Evolutionary conservation across 345 rosid genomes (phyloP).

Genomic region (Populus deltoides): DNA sequence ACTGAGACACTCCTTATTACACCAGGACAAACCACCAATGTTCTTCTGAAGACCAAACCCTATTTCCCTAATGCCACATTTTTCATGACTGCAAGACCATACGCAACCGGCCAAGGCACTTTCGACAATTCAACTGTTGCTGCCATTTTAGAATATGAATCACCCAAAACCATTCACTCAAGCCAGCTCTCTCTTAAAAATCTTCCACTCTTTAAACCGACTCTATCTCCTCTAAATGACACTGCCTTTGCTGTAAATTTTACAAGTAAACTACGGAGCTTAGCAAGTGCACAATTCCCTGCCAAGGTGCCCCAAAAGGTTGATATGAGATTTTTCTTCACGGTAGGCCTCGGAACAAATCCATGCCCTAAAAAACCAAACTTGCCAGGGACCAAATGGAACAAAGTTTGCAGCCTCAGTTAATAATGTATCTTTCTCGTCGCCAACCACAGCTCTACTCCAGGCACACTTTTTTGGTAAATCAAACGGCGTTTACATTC

Average conservation of each 20-base stretch:
- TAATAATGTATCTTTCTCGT: constrained; percentile 24
- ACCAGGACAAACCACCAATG: constrained; percentile 26
- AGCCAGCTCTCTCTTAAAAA: neutral
- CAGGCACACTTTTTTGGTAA: constrained; percentile 19
- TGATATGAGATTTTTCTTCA: constrained; percentile 22
- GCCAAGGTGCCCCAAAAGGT: constrained; percentile 23
- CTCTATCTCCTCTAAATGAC: constrained; percentile 22
- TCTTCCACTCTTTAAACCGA: constrained; percentile 6
- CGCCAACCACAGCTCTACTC: constrained; percentile 27
- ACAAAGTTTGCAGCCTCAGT: constrained; percentile 23
- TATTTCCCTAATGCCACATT: constrained; percentile 18
- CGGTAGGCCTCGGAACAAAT: constrained; percentile 20
- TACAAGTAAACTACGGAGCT: constrained; percentile 17
- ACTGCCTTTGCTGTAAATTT: constrained; percentile 16
- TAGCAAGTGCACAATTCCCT: constrained; percentile 18
- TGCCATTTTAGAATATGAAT: constrained; percentile 22
- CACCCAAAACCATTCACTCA: neutral
- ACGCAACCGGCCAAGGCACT: constrained; percentile 23
- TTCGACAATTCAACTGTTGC: constrained; percentile 30
- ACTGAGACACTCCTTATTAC: constrained; percentile 9
- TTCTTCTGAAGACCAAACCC: constrained; percentile 26
- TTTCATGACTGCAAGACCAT: constrained; percentile 25
- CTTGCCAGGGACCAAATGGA: constrained; percentile 26
- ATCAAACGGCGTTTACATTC: constrained; percentile 16
- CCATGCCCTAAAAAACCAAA: constrained; percentile 27